Evolutionary conservation across 2,329 filamentous ascomycete species (phyloP), one percentile per base, ranked within the genome.

Genomic region (Torrubiellomyces zombiae): DNA sequence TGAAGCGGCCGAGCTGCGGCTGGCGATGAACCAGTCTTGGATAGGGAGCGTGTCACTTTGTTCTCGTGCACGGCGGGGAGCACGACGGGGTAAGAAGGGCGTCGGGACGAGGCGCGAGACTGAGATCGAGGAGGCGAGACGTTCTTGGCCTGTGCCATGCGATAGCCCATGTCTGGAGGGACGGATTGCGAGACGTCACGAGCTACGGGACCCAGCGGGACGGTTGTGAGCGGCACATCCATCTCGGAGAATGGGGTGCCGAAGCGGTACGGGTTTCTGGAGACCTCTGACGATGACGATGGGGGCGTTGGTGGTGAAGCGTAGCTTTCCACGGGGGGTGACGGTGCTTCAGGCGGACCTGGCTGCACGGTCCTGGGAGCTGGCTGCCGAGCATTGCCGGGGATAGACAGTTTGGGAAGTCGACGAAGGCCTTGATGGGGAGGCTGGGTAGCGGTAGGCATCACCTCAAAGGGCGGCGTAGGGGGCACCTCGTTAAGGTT

Each of bases 171-270:
- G 53, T 92, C 75, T 6, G 86, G 86, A 21, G 86, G 86, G 0
- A 94, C 86, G 5, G 85, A 94, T 49, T 93, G 82, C 14, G 82
- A 92, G 23, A 63, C 59, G 42, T 89, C 76, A 25, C 86, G 76
- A 21, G 75, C 63, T 16, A 92, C 60, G 6, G 79, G 79, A 0
- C 75, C 79, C 10, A 71, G 40, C 1, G 70, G 68, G 21, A 85
- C 59, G 3, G 75, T 66, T 1, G 80, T 89, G 30, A 91, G 55
- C 1, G 86, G 85, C 9, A 85, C 72, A 45, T 94, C 86, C 62
- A 86, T 75, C 43, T 92, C 83, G 3, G 85, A 92, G 47, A 85
- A 79, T 10, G 85, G 83, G 0, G 81, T 91, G n/a, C 71, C 75
- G 34, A 81, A 75, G 27, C 79, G 72, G 52, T 83, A 85, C 20